phyloP scores from a whole-genome alignment of 148 eudicot species.

The Cornus florida region DNA sequence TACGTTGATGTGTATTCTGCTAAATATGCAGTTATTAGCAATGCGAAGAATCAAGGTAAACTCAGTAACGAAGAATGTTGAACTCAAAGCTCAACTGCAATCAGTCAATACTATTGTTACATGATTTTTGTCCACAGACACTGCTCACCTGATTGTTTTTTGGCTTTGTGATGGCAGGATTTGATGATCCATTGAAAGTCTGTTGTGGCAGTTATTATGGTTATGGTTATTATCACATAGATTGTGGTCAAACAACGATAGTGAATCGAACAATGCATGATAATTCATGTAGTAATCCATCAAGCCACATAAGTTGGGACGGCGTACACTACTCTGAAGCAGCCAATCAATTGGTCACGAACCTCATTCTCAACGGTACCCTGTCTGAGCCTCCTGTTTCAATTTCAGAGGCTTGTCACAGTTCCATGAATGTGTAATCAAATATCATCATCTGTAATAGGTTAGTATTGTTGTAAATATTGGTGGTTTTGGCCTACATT shows the following conservation, averaged over 20 bases:
- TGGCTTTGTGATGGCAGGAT: conserved; percentile 27
- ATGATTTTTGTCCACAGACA: not conserved
- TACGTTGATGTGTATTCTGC: too few species aligned
- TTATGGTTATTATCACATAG: not conserved
- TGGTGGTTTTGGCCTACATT: too few species aligned
- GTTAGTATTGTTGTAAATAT: too few species aligned
- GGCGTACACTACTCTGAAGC: conserved; percentile 47
- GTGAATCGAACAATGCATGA: conserved; percentile 21
- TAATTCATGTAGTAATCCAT: conserved; percentile 25
- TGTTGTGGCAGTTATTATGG: conserved; percentile 29
- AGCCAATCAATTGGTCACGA: conserved; percentile 27
- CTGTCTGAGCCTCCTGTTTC: conserved; percentile 34
- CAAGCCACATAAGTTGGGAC: conserved; percentile 42
- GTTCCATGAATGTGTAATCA: not conserved
- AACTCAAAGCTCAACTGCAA: conserved; percentile 15
- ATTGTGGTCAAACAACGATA: conserved; percentile 6
- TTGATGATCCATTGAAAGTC: conserved; percentile 25
- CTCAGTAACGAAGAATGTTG: too few species aligned
- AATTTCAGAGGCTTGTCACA: conserved; percentile 30
- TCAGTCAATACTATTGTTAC: not conserved
- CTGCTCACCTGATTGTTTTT: not conserved
- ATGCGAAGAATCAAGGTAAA: too few species aligned
- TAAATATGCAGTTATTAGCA: too few species aligned
- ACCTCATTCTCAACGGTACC: conserved; percentile 30
- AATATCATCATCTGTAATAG: too few species aligned